Base-by-base conservation (phyloP, 1,139 yeast genomes). In the Debaryomycetaceae sp. region DNA sequence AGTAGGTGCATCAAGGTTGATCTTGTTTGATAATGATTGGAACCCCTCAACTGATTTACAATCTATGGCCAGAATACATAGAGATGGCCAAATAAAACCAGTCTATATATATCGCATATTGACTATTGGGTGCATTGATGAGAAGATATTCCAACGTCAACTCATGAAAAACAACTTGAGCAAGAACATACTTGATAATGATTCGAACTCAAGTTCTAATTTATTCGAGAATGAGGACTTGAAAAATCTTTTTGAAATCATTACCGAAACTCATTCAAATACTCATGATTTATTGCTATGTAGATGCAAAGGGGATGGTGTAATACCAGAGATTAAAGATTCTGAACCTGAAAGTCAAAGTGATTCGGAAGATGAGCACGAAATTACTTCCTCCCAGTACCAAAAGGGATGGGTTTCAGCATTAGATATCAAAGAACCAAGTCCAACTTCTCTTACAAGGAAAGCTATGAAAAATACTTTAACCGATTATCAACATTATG, bases 71-170 rank as follows among this genome's bases (percentile, higher is more conserved):
- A 69, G 99, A 50, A 85, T 93, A 5, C 97, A 91, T 58, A 72
- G 99, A 52, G 97, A 93, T 61, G 99, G 99, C 0, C 99, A 93
- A 60, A 76, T 66, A 43, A 76, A 68, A 42, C 91, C 90, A 0
- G 95, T 91, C 7, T 86, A 70, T 58, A 84, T 93, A 27, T 95
- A 93, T 59, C 74, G 99, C 51, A 63, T 93, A n/a, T 67, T 86
- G 41, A 85, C 91, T 0, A 81, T 95, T 0, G 99, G 99, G 0
- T 83, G 91, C 48, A 87, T 93, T 39, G 99, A 93, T 60, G 99
- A 93, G 59, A 93, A 93, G 66, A 90, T 93, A 5, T 84, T 87
- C 50, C 98, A 93, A 62, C 73, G 99, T n/a, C 99, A 93, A 59
- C 70, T 90, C 46, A 84, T 89, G 74, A 93, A 95, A 62, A 81